Base-by-base conservation (phyloP, 2,329 filamentous ascomycete species). In the Fusarium robinianum region DNA sequence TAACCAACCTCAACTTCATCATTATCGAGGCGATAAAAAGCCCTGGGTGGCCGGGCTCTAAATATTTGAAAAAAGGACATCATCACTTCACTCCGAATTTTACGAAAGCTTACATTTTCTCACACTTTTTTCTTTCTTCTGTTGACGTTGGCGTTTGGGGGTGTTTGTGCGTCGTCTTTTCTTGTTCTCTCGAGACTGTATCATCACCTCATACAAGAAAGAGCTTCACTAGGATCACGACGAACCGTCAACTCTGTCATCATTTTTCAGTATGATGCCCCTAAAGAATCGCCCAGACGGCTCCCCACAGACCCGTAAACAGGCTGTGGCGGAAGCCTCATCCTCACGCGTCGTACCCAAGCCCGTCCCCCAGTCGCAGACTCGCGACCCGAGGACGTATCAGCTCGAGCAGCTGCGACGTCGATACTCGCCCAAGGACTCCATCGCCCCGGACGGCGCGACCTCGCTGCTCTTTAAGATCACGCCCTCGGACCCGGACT, bases 401-500 rank as follows among this genome's bases (percentile, higher is more conserved):
- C 87, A 94, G 65, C 68, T 92, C 36, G 79, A 79, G 49, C 88
- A 94, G 71, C 70, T 92, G 49, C 77, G 81, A 58, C 80, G 81
- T 51, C 79, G 88, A 22, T 92, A 82, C 65, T 73, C 70, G 2
- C 72, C 77, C 6, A 70, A 67, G 34, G 72, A 78, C 48, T 67
- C 69, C 8, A 68, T 61, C 10, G 59, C 72, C 3, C 62, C 66
- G 6, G 67, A 77, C 47, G 75, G 78, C 34, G 74, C 73, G 3
- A 81, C 79, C 0, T 75, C 78, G 11, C 67, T 91, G 25, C 68
- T 73, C 8, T 88, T 92, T 66, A 80, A 74, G 37, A 69, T 94
- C 49, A 70, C 69, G 9, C 88, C 88, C 5, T 90, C 88, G 5
- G 88, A 94, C 63, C 88, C 88, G 0, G 88, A 94, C 61, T 92